Evolutionary conservation across 306 rosid genomes (phyloP), one percentile per base, ranked within the genome.

Genomic region (Prunus campanulata): DNA sequence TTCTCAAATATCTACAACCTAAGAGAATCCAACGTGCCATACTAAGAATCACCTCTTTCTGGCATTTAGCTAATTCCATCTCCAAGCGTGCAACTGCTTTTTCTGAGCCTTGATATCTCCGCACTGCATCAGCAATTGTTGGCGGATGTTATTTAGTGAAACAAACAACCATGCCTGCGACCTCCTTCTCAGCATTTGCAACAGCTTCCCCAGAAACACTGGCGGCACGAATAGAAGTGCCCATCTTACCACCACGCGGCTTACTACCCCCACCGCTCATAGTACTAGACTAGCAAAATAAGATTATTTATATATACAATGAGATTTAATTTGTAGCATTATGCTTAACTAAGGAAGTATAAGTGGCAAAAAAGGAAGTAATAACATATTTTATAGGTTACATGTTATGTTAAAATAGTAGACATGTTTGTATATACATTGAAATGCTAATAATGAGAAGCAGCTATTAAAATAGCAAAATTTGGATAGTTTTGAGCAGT

Each of bases 201-300:
- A 95, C 86, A 80, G 87, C 88, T 90, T 92, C 96, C 66, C 65
- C 79, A 0, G 98, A 95, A 71, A 95, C 98, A 76, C 94, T 90
- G 60, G 88, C 14, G 29, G 91, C 87, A 73, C 97, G 90, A 87
- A 95, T 77, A 68, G 96, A 92, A 57, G 97, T 92, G 61, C 98
- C 93, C 90, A 95, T 95, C 88, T 88, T 92, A 71, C 98, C 98
- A 83, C 98, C 96, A 56, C 93, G 93, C 13, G 97, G 97, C 86
- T 87, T 95, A 83, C 74, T 70, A 11, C 98, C 98, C 49, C 98
- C 98, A 54, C 97, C 97, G 84, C 93, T 92, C 96, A 92, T 95
- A 60, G 97, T 92, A 77, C 98, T 97, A 74, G 97, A 88, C 74
- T 78, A 20, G 20, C 25, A 24, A 24, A 24, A 24, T 24, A 24